Conservation (phyloP, 2,329 filamentous ascomycete genomes). For the Pseudogymnoascus sp. region DNA sequence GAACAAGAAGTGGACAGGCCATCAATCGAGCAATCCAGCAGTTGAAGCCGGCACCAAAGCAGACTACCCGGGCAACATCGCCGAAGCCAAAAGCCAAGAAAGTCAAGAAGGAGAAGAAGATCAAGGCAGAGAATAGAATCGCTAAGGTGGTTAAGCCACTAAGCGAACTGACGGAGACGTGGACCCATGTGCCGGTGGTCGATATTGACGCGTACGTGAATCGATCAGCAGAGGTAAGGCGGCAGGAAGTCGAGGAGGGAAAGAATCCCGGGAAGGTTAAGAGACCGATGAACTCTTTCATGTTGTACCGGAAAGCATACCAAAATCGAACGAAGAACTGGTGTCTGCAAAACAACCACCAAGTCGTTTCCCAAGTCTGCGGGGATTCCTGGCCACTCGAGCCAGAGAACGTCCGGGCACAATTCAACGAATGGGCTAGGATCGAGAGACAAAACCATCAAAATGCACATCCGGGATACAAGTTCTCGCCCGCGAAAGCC, state of each 20-base stretch:
- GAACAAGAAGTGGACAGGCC: constrained; percentile 24
- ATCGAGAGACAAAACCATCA: constrained; percentile 80
- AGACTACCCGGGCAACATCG: constrained; percentile 12
- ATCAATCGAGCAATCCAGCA: constrained; percentile 20
- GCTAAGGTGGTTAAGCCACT: constrained; percentile 58
- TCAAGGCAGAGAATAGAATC: constrained; percentile 37
- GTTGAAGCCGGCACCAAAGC: constrained; percentile 22
- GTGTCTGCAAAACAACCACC: constrained; percentile 83
- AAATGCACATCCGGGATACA: constrained; percentile 81
- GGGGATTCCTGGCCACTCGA: constrained; percentile 83
- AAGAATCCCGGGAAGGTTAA: constrained; percentile 70
- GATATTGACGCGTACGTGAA: constrained; percentile 79
- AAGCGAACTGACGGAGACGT: constrained; percentile 60
- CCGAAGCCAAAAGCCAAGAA: constrained; percentile 30
- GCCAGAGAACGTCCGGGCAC: constrained; percentile 58
- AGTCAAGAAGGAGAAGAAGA: constrained; percentile 29
- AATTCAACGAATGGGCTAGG: constrained; percentile 71
- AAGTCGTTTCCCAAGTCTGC: constrained; percentile 81
- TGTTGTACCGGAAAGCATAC: constrained; percentile 91
- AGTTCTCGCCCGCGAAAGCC: constrained; percentile 79
- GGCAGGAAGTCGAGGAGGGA: constrained; percentile 58
- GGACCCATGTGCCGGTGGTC: constrained; percentile 53
- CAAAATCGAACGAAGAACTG: constrained; percentile 77
- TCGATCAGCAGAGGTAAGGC: constrained; percentile 57
- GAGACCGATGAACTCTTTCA: constrained; percentile 95